Conservation (phyloP, 805 yeast species). For the Saccharomycopsis sp. region DNA sequence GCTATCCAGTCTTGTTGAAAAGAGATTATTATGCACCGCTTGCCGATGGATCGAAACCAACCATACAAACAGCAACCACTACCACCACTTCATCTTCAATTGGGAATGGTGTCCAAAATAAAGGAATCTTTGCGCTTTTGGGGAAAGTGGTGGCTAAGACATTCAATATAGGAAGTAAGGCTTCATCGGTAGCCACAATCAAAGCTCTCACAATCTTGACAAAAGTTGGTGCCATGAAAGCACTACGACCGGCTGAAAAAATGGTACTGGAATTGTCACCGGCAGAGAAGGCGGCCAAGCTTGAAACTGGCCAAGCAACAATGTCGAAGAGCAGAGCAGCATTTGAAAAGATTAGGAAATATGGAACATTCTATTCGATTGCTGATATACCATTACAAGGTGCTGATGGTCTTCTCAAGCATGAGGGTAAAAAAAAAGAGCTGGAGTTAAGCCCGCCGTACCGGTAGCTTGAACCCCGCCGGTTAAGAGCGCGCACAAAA, state of each 20-base stretch:
- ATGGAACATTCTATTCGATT: not conserved
- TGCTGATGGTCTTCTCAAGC: not conserved
- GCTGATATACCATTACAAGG: not conserved
- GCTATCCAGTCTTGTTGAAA: not conserved
- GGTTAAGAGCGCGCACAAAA: not conserved
- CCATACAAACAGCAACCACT: not conserved
- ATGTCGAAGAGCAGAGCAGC: not conserved
- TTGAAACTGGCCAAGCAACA: not conserved
- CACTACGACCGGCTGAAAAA: constrained; percentile 7
- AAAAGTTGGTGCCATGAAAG: not conserved
- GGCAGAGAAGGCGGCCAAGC: constrained; percentile 1
- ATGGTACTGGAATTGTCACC: not conserved
- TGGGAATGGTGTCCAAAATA: constrained; percentile 2
- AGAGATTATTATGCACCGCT: constrained; percentile 12
- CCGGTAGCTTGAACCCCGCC: not conserved
- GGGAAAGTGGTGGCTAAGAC: constrained; percentile 8
- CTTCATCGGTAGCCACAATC: constrained; percentile 5
- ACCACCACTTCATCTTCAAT: constrained; percentile 4
- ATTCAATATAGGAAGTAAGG: constrained; percentile 12
- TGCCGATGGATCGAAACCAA: not conserved
- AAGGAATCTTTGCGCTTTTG: constrained; percentile 12
- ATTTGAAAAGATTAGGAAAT: not conserved
- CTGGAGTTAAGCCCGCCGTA: not conserved
- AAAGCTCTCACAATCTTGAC: constrained; percentile 7
- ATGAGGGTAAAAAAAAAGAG: not conserved